Base-by-base conservation (phyloP, 148 eudicot genomes). In the Dianthus caryophyllus region DNA sequence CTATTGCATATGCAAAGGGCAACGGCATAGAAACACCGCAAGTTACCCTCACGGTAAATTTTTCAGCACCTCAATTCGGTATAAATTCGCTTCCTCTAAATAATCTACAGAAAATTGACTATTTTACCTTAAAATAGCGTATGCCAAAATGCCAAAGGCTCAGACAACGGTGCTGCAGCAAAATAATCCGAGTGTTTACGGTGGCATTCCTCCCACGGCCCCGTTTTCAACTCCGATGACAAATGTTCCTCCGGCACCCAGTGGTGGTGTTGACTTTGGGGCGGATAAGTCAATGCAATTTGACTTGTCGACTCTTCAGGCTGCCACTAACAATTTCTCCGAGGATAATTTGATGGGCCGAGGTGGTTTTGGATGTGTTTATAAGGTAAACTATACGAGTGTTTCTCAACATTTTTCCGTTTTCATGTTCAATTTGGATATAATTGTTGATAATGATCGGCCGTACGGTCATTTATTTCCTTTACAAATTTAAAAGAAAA, bases 271-370 rank as follows among this genome's bases (percentile, higher is more conserved):
- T n/a, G n/a, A n/a, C n/a, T n/a, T n/a, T n/a, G n/a, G n/a, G n/a
- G n/a, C n/a, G n/a, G 71, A 67, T 9, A 52, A n/a, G n/a, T n/a
- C 61, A 5, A 8, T 53, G 33, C 48, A 67, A 67, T 67, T 36
- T 25, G 61, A 52, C 5, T 53, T 67, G 33, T 20, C 26, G 4
- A 54, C 61, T 6, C 71, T 67, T 36, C n/a, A 39, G 21, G 22
- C 48, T 5, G 71, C 71, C 16, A 67, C 71, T 33, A 38, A 67
- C 61, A 51, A 67, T 38, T 67, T 67, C 31, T 52, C 71, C 9
- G 2, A 24, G 14, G 49, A 33, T 6, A 50, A 67, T 20, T 33
- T 13, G 39, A 67, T 67, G 4, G 71, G 71, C 0, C 49, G 48
- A 51, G 71, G 71, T 1, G 71, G 61, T 13, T 67, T 67, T 15